Evolutionary conservation across 2,329 filamentous ascomycete genomes (phyloP).

Genomic region (Pyrenochaeta sp.): DNA sequence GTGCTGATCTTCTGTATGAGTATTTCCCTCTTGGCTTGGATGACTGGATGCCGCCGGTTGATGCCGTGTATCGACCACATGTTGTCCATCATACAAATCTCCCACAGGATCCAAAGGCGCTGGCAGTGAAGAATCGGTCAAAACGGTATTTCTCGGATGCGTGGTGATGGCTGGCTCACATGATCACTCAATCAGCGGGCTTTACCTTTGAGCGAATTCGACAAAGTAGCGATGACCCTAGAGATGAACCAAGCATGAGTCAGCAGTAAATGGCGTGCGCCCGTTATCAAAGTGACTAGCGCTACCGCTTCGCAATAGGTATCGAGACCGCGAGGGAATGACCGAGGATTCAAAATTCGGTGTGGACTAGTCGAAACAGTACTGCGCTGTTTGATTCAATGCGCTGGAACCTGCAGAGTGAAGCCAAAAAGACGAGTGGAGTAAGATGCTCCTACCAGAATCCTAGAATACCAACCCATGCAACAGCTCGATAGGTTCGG

Average conservation of each 20-base stretch:
- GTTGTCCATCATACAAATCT: constrained; percentile 85
- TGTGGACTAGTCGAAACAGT: too few relatives aligned
- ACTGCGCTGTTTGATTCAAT: too few relatives aligned
- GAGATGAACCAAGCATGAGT: too few relatives aligned
- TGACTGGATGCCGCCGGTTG: constrained; percentile 91
- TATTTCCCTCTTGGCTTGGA: constrained; percentile 93
- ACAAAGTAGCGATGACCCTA: background rate
- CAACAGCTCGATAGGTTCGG: background rate
- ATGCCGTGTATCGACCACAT: constrained; percentile 89
- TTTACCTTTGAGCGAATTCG: background rate
- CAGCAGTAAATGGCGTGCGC: too few relatives aligned
- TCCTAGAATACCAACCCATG: too few relatives aligned
- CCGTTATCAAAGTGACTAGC: too few relatives aligned
- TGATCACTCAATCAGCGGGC: constrained; percentile 6
- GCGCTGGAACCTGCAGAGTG: too few relatives aligned
- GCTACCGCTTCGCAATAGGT: background rate
- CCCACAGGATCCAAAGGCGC: constrained; percentile 57
- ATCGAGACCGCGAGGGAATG: background rate
- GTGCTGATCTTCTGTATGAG: constrained; percentile 86
- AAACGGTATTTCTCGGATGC: constrained; percentile 61
- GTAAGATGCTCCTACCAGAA: too few relatives aligned
- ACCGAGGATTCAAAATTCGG: background rate
- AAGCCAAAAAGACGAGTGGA: too few relatives aligned
- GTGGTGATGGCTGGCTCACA: constrained; percentile 15
- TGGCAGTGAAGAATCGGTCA: constrained; percentile 53